Evolutionary conservation across 768 basidiomycete species (phyloP), one percentile per base, ranked within the genome.

Genomic region (Panaeolus cyanescens): DNA sequence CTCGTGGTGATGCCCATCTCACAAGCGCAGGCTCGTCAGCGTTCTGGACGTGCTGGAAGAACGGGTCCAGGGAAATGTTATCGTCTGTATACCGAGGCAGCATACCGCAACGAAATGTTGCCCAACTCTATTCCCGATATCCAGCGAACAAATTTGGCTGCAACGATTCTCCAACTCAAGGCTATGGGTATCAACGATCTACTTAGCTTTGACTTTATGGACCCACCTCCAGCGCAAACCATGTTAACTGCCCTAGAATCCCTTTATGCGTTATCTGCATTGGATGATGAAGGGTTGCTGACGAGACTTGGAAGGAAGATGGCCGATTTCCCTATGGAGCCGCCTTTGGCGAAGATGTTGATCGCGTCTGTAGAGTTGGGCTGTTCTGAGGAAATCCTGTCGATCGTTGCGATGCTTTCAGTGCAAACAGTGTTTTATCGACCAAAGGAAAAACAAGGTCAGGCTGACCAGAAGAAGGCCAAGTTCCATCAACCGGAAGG

Each of bases 401-500:
- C 94, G 3, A 91, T 99, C 56, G 95, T 98, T 1, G 96, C 96
- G 8, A 99, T 99, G 97, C 79, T 99, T 37, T 95, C 93, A 3
- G 94, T 97, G 31, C 96, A 96, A 71, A 92, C 87, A 55, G 94
- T 99, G 36, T 99, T 99, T 74, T 99, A 99, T 75, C 87, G 97
- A 34, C 97, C 96, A n/a, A 98, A 99, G 76, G 97, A 99, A 76
- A 99, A 99, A 76, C 97, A 99, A 73, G 95, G 93, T 10, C 96
- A 99, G 76, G 97, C 97, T 0, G 97, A 99, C 75, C 95, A 96
- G 33, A 99, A 99, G 80, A 99, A 99, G 75, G 97, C 97, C 32
- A 99, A 99, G 75, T 99, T 99, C 77, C 96, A 99, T 76, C 94
- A 99, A 72, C 94, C 97, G 0, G 97, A 99, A 78, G 97, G 97